Evolutionary conservation across 1,284 basidiomycete species (phyloP).

Genomic region (Ustilago loliicola): DNA sequence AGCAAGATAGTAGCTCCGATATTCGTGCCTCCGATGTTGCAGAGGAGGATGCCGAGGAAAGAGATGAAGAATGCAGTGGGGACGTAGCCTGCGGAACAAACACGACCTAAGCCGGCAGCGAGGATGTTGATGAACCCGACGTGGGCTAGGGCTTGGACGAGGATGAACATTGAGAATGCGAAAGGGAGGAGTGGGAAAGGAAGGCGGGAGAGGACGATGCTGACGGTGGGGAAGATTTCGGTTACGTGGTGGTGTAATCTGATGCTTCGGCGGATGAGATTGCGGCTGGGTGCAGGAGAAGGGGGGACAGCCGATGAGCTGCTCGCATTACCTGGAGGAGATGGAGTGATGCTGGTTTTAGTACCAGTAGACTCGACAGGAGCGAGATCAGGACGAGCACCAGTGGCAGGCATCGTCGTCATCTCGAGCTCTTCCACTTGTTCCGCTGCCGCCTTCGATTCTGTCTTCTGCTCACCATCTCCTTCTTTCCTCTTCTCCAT

Average conservation of each 20-base stretch:
- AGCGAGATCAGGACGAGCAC: conserved; percentile 21
- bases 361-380: background rate
- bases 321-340: background rate
- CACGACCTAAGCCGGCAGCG: conserved; percentile 77
- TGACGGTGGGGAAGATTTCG: conserved; percentile 80
- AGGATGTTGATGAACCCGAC: conserved; percentile 94
- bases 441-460: conserved; percentile 12
- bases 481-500: conserved; percentile 21
- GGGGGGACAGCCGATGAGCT: background rate
- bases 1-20: conserved; percentile 95
- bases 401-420: conserved; percentile 30
- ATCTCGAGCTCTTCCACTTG: conserved; percentile 41
- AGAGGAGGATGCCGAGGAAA: conserved; percentile 78
- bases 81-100: conserved; percentile 72
- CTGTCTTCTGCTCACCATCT: conserved; percentile 23
- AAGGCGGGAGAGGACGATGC: conserved; percentile 78
- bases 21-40: conserved; percentile 92
- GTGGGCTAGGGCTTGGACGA: conserved; percentile 85
- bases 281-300: conserved; percentile 12
- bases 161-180: conserved; percentile 93
- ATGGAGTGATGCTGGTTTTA: background rate
- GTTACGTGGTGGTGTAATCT: conserved; percentile 12
- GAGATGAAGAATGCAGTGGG: conserved; percentile 74
- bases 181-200: conserved; percentile 89
- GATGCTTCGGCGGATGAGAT: conserved; percentile 31